Percentiles rank a stretch among this genome's conserved stretches.
phyloP scores from a whole-genome alignment of 305 asterid species.

The Striga hermonthica region DNA sequence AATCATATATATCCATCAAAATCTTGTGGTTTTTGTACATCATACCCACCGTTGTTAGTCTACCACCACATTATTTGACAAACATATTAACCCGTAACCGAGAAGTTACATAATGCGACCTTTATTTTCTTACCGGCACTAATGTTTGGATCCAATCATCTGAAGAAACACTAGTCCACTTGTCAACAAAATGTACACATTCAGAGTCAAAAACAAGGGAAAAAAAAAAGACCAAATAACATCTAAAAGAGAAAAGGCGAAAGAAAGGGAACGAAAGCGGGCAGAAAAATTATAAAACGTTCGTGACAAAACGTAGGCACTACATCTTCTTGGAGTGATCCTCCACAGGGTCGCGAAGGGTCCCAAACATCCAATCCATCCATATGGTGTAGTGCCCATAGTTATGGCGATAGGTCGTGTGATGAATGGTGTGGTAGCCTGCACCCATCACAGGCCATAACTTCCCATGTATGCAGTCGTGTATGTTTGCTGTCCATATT shows the following conservation, averaged over 20 bases:
- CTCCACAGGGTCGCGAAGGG: slow-evolving; percentile 80
- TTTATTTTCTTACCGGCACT: neutral
- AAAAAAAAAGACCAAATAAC: too few species aligned
- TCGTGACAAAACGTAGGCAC: neutral
- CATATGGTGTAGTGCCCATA: slow-evolving; percentile 93
- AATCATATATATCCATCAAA: too few species aligned
- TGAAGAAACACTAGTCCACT: slow-evolving; percentile 9
- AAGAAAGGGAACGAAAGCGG: neutral
- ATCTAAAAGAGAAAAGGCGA: too few species aligned
- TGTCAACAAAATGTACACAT: slow-evolving; percentile 34
- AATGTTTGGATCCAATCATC: slow-evolving; percentile 1
- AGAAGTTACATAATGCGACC: too few species aligned
- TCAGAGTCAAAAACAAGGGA: slow-evolving; percentile 6
- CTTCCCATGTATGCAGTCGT: slow-evolving; percentile 89
- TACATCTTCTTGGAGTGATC: slow-evolving; percentile 65
- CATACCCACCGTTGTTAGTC: too few species aligned
- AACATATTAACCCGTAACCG: too few species aligned
- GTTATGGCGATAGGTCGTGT: slow-evolving; percentile 93
- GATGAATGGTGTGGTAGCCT: slow-evolving; percentile 95
- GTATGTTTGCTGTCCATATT: slow-evolving; percentile 93
- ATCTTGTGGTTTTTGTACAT: too few species aligned
- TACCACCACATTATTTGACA: too few species aligned
- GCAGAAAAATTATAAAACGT: neutral
- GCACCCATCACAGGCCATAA: slow-evolving; percentile 98
- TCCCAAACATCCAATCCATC: slow-evolving; percentile 99